Evolutionary conservation across 1,284 basidiomycete species (phyloP).

Genomic region (Nidula niveotomentosa): DNA sequence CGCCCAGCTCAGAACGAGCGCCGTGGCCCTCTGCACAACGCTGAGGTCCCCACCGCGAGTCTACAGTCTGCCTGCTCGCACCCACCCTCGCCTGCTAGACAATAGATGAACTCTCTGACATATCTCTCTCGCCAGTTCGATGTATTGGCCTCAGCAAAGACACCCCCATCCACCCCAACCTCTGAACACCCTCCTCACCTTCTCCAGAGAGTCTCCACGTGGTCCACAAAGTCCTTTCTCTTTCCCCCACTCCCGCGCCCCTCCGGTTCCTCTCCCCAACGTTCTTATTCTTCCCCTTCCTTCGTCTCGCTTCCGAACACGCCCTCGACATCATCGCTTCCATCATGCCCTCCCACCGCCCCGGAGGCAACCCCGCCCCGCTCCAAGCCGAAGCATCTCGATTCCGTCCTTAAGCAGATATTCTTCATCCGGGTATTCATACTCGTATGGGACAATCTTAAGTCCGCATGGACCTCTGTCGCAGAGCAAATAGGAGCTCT

Average conservation of each 20-base stretch:
- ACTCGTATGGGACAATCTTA: constrained; percentile 37
- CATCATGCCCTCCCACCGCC: constrained; percentile 13
- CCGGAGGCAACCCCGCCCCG: constrained; percentile 16
- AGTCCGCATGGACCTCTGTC: constrained; percentile 32
- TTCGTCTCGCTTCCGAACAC: constrained; percentile 24
- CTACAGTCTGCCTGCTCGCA: constrained; percentile 1
- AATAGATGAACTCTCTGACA: constrained; percentile 66
- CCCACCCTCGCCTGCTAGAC: constrained; percentile 7
- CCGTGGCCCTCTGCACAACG: too few relatives aligned
- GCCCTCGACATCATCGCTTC: constrained; percentile 10
- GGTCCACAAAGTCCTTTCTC: constrained; percentile 57
- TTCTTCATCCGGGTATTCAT: constrained; percentile 41
- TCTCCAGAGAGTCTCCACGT: constrained; percentile 51
- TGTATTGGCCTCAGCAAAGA: constrained; percentile 47
- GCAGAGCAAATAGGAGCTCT: constrained; percentile 14
- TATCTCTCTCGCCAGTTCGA: constrained; percentile 73
- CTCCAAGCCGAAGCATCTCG: constrained; percentile 25
- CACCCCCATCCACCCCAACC: constrained; percentile 51
- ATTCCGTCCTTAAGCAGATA: constrained; percentile 32
- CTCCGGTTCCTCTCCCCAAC: constrained; percentile 34
- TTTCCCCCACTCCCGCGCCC: constrained; percentile 30
- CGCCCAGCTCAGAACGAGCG: too few relatives aligned
- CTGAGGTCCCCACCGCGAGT: too few relatives aligned
- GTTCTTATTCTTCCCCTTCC: constrained; percentile 52
- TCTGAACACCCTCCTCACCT: constrained; percentile 28